Evolutionary conservation across 176 grass and related monocot genomes (phyloP).

Genomic region (Aegilops sharonensis): DNA sequence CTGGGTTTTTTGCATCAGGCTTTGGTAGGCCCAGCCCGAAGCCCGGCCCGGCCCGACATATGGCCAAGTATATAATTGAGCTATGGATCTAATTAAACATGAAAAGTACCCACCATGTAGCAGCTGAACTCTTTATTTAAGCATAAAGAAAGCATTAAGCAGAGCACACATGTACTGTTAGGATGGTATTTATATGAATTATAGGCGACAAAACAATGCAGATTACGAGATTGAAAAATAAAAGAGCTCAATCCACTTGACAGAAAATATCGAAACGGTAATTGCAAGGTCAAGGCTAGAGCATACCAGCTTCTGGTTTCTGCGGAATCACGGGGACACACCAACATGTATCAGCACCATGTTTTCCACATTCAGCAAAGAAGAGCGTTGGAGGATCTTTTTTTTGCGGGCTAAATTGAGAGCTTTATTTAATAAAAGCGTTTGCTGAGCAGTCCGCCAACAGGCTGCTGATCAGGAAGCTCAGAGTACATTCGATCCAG

Average conservation of each 20-base stretch:
- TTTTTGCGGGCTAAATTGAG: no score
- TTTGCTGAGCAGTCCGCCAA: no score
- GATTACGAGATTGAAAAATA: background rate
- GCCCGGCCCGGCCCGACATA: no score
- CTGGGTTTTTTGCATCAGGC: no score
- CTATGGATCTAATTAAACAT: no score
- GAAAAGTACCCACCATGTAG: no score
- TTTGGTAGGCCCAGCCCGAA: no score
- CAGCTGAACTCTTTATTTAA: no score
- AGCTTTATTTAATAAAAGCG: no score
- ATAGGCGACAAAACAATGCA: background rate
- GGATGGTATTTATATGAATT: background rate
- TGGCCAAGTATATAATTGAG: no score
- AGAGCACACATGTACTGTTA: background rate
- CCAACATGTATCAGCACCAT: background rate
- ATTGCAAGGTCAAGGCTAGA: background rate
- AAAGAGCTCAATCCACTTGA: background rate
- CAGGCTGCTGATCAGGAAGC: no score
- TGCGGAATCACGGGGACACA: background rate
- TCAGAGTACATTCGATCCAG: no score
- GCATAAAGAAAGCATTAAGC: background rate
- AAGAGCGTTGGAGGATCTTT: background rate
- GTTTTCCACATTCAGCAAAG: conserved; percentile 25
- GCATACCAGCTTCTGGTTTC: conserved; percentile 6
- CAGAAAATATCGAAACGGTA: background rate